phyloP scores from a whole-genome alignment of 140 eudicot genomes.

The Cichorium intybus region DNA sequence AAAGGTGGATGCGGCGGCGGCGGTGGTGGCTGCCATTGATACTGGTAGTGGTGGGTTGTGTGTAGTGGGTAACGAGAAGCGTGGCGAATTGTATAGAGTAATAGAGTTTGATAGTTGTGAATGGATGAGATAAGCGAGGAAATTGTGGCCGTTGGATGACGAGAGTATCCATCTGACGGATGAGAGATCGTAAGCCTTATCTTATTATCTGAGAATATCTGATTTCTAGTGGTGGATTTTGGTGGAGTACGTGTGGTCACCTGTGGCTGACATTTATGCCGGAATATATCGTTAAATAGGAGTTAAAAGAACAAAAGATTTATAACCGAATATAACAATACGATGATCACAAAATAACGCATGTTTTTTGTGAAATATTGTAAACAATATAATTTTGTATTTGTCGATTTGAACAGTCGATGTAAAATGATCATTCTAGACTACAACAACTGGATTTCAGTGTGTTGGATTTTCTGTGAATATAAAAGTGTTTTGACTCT shows the following conservation, averaged over 20 bases:
- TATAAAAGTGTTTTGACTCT: too few species aligned
- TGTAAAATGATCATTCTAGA: too few species aligned
- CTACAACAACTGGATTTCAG: too few species aligned
- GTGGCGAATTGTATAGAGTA: slow-evolving; percentile 17
- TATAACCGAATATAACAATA: too few species aligned
- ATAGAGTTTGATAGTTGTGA: slow-evolving; percentile 13
- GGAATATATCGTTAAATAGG: neutral
- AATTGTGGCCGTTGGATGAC: slow-evolving; percentile 7
- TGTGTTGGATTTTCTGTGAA: too few species aligned
- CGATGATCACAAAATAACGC: too few species aligned
- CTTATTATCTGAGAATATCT: slow-evolving; percentile 14
- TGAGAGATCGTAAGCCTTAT: slow-evolving; percentile 2
- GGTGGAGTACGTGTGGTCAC: slow-evolving; percentile 7
- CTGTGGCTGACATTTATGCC: neutral
- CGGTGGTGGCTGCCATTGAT: slow-evolving; percentile 11
- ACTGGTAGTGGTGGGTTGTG: slow-evolving; percentile 2
- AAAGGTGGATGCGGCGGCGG: slow-evolving; percentile 30
- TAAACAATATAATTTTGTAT: too few species aligned
- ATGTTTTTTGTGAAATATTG: too few species aligned
- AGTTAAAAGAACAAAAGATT: neutral
- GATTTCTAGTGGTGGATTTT: slow-evolving; percentile 10
- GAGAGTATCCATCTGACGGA: slow-evolving; percentile 17
- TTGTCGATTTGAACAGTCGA: too few species aligned
- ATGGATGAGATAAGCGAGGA: slow-evolving; percentile 12
- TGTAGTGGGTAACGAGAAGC: slow-evolving; percentile 6